Evolutionary conservation across 495 filamentous ascomycete genomes (phyloP).

Genomic region (Cercophora sp.): DNA sequence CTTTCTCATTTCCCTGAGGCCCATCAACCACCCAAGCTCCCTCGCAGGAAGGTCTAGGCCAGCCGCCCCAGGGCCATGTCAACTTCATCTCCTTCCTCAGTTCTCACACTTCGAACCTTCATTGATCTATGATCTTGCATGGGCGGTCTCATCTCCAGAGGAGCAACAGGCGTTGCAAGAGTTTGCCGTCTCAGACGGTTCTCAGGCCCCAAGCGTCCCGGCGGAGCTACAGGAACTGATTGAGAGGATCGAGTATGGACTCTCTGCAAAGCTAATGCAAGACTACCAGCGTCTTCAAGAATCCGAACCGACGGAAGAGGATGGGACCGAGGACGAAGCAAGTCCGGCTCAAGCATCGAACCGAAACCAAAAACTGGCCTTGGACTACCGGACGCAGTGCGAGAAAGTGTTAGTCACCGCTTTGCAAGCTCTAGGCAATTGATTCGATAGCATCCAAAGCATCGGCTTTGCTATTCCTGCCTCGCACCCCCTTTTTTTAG

Average conservation of each 20-base stretch:
- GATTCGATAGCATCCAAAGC: too few relatives aligned
- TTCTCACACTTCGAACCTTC: conserved; percentile 42
- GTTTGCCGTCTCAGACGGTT: neutral
- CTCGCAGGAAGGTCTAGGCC: conserved; percentile 30
- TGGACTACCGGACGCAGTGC: conserved; percentile 39
- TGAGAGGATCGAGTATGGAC: conserved; percentile 17
- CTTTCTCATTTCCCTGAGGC: conserved; percentile 40
- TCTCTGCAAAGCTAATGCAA: conserved; percentile 26
- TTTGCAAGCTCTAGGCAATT: conserved; percentile 9
- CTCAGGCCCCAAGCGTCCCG: neutral
- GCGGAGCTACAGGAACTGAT: conserved; percentile 14
- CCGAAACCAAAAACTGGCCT: conserved; percentile 38
- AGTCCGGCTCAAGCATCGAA: conserved; percentile 22
- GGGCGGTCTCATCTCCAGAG: conserved; percentile 15
- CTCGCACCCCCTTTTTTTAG: too few relatives aligned
- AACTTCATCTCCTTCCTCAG: conserved; percentile 25
- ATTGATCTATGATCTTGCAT: conserved; percentile 33
- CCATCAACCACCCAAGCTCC: conserved; percentile 34
- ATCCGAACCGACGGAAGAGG: conserved; percentile 27
- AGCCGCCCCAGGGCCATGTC: conserved; percentile 4
- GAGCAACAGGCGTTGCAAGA: conserved; percentile 10
- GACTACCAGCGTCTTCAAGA: conserved; percentile 31
- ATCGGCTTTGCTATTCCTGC: too few relatives aligned
- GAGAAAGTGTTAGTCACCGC: conserved; percentile 31
- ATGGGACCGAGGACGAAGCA: conserved; percentile 5